Evolutionary conservation across 176 grass and related monocot species (phyloP).

Genomic region (Musa acuminata): DNA sequence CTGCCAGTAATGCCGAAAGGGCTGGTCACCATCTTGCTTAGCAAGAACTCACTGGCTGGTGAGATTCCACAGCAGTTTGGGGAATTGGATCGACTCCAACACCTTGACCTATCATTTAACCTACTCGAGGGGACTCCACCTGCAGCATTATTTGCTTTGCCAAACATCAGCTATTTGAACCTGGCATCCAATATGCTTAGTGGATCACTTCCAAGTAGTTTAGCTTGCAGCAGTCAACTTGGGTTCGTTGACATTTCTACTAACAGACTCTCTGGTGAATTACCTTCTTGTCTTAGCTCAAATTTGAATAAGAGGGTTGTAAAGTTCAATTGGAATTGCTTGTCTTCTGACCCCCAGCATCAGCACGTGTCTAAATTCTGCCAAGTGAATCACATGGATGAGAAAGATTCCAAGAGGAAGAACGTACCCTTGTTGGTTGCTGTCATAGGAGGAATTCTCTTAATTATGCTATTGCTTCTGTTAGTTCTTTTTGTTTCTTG

Average conservation of each 20-base stretch:
- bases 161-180: slow-evolving; percentile 85
- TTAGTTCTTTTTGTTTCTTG: slow-evolving; percentile 49
- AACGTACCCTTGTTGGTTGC: slow-evolving; percentile 41
- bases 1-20: slow-evolving; percentile 58
- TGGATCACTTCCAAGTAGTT: slow-evolving; percentile 47
- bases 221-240: slow-evolving; percentile 61
- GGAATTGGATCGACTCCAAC: slow-evolving; percentile 59
- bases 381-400: slow-evolving; percentile 23
- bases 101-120: slow-evolving; percentile 88
- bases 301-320: slow-evolving; percentile 68
- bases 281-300: slow-evolving; percentile 66
- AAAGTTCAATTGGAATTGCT: slow-evolving; percentile 82
- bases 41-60: slow-evolving; percentile 78
- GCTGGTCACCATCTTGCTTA: slow-evolving; percentile 69
- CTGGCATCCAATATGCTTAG: slow-evolving; percentile 83
- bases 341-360: slow-evolving; percentile 34
- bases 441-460: slow-evolving; percentile 51
- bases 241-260: slow-evolving; percentile 85
- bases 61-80: slow-evolving; percentile 57
- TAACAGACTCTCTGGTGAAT: slow-evolving; percentile 56
- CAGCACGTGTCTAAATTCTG: slow-evolving; percentile 70
- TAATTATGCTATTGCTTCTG: slow-evolving; percentile 51
- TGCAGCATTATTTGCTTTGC: slow-evolving; percentile 59
- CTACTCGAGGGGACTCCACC: slow-evolving; percentile 56
- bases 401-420: slow-evolving; percentile 27